Percentiles rank a stretch among this genome's conserved stretches.
Conservation (phyloP, 345 rosid genomes). For the Kernera saxatilis region DNA sequence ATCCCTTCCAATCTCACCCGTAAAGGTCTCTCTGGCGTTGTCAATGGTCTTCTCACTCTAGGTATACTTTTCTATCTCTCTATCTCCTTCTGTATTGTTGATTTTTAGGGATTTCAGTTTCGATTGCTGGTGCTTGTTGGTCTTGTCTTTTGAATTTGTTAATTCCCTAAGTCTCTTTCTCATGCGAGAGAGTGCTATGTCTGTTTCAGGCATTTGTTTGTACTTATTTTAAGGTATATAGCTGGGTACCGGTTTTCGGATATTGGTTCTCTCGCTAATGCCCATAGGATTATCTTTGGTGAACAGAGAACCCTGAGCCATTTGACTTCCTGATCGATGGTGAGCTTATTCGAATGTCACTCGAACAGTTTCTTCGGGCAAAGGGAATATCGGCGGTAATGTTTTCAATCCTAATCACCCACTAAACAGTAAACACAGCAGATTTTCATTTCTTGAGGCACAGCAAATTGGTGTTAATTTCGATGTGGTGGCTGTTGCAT, state of each 20-base stretch:
- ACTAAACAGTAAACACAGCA: not conserved
- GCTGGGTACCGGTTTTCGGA: not conserved
- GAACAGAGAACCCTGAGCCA: conserved; percentile 64
- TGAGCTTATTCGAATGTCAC: conserved; percentile 86
- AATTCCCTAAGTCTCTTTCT: not conserved
- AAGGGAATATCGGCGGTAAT: conserved; percentile 89
- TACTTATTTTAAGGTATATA: not conserved
- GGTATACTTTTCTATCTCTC: conserved; percentile 26
- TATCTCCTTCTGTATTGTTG: not conserved
- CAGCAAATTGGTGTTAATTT: not conserved
- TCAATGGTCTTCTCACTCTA: conserved; percentile 53
- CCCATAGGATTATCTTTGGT: not conserved
- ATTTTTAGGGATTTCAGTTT: not conserved
- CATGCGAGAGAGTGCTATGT: not conserved
- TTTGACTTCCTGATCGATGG: conserved; percentile 93
- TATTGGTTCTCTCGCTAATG: not conserved
- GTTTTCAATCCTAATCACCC: not conserved
- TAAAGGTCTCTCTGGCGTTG: conserved; percentile 75
- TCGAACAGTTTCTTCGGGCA: conserved; percentile 76
- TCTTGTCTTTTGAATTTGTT: not conserved
- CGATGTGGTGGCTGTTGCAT: not conserved
- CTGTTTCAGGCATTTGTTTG: not conserved
- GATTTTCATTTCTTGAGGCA: conserved; percentile 1
- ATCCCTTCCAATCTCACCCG: conserved; percentile 85
- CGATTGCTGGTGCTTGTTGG: not conserved